Base-by-base conservation (phyloP, 768 basidiomycete species). In the Lactarius indigo region DNA sequence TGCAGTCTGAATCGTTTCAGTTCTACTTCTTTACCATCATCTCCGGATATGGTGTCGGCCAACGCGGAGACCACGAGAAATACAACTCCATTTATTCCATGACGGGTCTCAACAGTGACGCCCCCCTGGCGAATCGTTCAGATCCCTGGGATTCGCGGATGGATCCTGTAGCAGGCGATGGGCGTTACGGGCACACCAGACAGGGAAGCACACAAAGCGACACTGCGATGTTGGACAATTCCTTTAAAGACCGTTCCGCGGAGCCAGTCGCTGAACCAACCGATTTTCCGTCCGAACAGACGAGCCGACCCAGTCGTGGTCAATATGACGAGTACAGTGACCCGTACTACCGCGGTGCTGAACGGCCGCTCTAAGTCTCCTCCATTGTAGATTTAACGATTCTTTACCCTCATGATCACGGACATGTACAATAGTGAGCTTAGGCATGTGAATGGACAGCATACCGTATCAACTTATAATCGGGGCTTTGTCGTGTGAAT, bases 31-130 rank as follows among this genome's bases (percentile, higher is more conserved):
- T 78, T 64, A 64, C 80, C 57, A 76, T 88, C 30, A 72, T 86
- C 33, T 80, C 82, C 10, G 87, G 87, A 2, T 97, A 94, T 75
- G 84, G 88, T 31, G 77, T 79, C 20, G 82, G 84, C 15, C 94
- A 96, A 76, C 86, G 86, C 35, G 81, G 79, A n/a, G 93, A 94
- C 72, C 92, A 94, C 74, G 84, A 84, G 68, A 87, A 89, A 72
- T 95, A 92, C 73, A 87, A 90, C 72, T 84, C 85, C 30, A 80
- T 92, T 64, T 87, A 87, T 74, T 87, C 88, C 69, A 76, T 85
- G 4, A 79, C 80, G 15, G 80, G 80, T 69, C 81, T 83, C 57
- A 83, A 80, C 37, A 78, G 78, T 69, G 86, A 89, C 70, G 87
- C 89, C 39, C 85, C 86, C 12, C 82, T 92, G 79, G 82, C 80